Base-by-base conservation (phyloP, 257 asterid species). In the Prunella vulgaris region DNA sequence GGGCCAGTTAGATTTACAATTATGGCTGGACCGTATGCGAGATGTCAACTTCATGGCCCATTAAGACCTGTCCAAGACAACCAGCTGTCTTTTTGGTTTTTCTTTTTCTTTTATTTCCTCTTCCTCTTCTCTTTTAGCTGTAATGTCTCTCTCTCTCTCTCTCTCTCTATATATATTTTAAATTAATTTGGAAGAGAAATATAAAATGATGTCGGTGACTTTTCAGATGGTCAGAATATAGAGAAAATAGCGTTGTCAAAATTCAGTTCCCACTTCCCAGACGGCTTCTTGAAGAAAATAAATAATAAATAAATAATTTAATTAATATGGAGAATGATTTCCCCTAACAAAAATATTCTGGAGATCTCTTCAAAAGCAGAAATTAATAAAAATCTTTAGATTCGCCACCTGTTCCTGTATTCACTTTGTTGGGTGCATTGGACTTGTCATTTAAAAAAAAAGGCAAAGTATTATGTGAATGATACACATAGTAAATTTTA, bases 1-100 rank as follows among this genome's bases (percentile, higher is more conserved):
- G 72, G 71, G 60, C 13, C 66, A 1, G 5, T 35, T 37, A 2
- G 22, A 28, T 33, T 13, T 20, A 2, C 13, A 24, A 12, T n/a
- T 1, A n/a, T 40, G 28, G 3, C 22, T 17, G 25, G 51, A 14
- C 28, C 28, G n/a, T 54, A 8, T 13, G 13, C 15, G 25, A 18
- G 27, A 12, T 21, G 30, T 33, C 52, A 30, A 46, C 32, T 15
- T 18, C 56, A 14, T 51, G 65, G 65, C 59, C 77, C 77, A 72
- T 25, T 65, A 9, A 14, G n/a, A 53, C 28, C 49, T 8, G 51
- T 58, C 49, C 12, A 13, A 6, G 24, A 46, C 20, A 18, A 18
- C 9, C 25, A 32, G 61, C 54, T 71, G 63, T 60, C 60, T 17
- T 14, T 9, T 21, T 14, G 6, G 44, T 9, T 54, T 14, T 13